These are phyloP conservation scores for Daldinia sp. DNA, from an alignment of 2,329 filamentous ascomycete genomes.

Conservation along the genomic window DNA sequence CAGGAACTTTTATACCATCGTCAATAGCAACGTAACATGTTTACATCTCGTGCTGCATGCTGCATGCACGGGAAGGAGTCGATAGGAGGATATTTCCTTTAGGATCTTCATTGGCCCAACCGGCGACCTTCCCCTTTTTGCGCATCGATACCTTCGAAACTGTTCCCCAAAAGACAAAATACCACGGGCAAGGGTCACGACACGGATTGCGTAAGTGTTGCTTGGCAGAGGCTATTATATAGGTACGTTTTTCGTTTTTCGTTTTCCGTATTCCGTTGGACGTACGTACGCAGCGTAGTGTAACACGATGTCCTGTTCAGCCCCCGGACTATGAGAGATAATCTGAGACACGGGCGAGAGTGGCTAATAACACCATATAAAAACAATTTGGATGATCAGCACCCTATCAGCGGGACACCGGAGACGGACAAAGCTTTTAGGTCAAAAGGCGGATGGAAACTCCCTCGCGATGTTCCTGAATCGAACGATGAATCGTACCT, in stretches of 20 bases:
- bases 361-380: conserved; percentile 12
- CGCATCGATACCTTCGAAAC: conserved; percentile 28
- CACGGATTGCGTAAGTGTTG: conserved; percentile 26
- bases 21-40: conserved; percentile 32
- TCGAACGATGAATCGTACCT: conserved; percentile 3
- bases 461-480: neutral
- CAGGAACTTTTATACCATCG: conserved; percentile 32
- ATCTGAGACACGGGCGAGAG: neutral
- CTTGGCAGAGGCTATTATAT: conserved; percentile 12
- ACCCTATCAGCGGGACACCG: neutral
- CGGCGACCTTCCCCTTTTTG: conserved; percentile 27
- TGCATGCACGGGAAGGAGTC: conserved; percentile 22
- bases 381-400: conserved; percentile 17
- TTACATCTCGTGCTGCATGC: conserved; percentile 6
- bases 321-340: neutral
- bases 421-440: neutral
- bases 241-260: too few relatives aligned
- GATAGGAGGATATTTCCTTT: conserved; percentile 4
- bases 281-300: conserved; percentile 6
- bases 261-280: neutral
- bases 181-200: conserved; percentile 16
- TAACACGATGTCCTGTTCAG: neutral
- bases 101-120: conserved; percentile 16
- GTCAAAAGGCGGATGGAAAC: neutral
- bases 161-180: conserved; percentile 3